phyloP scores from a whole-genome alignment of 768 basidiomycete genomes.

The Hydnomerulius pinastri region DNA sequence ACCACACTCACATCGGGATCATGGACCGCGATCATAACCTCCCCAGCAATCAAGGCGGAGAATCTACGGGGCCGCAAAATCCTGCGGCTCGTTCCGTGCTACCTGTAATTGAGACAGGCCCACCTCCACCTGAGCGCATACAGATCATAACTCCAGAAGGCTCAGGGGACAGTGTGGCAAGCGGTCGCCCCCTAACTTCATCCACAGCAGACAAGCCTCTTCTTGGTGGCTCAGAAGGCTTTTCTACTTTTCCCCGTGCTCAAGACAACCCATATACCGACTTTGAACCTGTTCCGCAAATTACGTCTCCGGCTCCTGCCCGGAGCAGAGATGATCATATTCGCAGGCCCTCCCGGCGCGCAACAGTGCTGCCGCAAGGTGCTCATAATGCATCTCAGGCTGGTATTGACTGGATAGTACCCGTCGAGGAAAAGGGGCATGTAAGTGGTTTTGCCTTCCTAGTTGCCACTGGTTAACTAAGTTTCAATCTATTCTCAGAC shows the following conservation, averaged over 20 bases:
- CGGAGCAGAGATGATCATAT: constrained; percentile 22
- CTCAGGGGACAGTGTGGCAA: not conserved
- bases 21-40: constrained; percentile 18
- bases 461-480: not conserved
- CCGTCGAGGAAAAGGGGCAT: constrained; percentile 17
- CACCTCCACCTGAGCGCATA: constrained; percentile 4
- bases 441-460: constrained; percentile 13
- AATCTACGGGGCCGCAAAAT: not conserved
- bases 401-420: constrained; percentile 29
- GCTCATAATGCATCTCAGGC: too few relatives aligned
- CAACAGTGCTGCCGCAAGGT: not conserved
- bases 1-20: not conserved
- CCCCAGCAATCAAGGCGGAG: not conserved
- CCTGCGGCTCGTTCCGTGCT: constrained; percentile 1
- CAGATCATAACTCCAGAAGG: not conserved
- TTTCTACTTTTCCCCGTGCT: not conserved
- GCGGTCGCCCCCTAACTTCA: not conserved
- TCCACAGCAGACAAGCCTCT: constrained; percentile 10
- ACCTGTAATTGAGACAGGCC: not conserved
- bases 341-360: constrained; percentile 15
- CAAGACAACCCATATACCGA: constrained; percentile 6
- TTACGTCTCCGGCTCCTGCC: constrained; percentile 4
- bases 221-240: constrained; percentile 9
- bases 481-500: constrained; percentile 8
- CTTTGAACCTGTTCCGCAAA: constrained; percentile 7